Base-by-base conservation (phyloP, 257 asterid genomes). In the Primulina eburnea region DNA sequence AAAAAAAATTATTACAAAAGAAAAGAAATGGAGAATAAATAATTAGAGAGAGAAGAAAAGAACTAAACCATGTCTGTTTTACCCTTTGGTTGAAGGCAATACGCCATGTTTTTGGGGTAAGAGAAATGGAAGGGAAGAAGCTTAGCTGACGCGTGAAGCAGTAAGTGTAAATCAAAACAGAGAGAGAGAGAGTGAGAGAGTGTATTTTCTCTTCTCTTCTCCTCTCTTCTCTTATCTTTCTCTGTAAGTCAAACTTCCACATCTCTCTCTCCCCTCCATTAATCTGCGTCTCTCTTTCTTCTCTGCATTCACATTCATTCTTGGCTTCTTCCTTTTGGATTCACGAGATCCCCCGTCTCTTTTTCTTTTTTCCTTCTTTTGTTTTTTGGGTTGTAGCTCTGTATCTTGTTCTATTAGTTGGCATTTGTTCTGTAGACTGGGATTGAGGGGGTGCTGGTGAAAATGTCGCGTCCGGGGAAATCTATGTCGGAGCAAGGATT, bases 281-380 rank as follows among this genome's bases (percentile, higher is more conserved):
- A 50, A 50, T 50, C 57, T 17, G 8, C 21, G 8, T 50, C 57
- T 17, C 8, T 50, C 57, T 50, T 50, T 50, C 57, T 16, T 50
- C 57, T 17, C 57, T 40, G 5, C 76, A 78, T 71, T 75, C 82
- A 76, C 88, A 74, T 83, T 83, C 82, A 80, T 83, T 83, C 80
- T 71, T 78, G 76, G 74, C 81, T 73, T 78, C 79, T 0, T 61
- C 69, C 84, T 73, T 82, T 73, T 68, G 61, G 68, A 77, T 64
- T 85, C 90, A 82, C 90, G 86, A 81, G 89, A 84, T 84, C 84
- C 80, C 79, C 87, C 80, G 64, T 80, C 80, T 62, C 62, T 64
- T 74, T 28, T 40, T 68, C 70, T 68, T 32, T 50, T 67, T 59
- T 24, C 71, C 33, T 12, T 10, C 73, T 70, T 16, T 21, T 40